Conservation (phyloP, 2,329 filamentous ascomycete genomes). For the Diplodia scrobiculata region DNA sequence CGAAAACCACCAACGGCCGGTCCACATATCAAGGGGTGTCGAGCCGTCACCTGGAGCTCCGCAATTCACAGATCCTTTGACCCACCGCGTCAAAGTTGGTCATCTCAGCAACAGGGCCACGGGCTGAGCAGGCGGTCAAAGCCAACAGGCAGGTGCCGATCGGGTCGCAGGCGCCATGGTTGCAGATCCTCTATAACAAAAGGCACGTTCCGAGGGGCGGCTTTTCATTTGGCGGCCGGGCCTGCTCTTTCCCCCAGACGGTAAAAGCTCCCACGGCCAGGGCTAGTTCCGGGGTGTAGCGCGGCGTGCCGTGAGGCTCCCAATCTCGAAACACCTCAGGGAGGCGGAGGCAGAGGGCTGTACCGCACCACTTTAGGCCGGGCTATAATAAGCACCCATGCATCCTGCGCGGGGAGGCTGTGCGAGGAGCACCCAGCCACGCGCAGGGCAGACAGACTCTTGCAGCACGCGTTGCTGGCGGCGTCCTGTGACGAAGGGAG, state of each 20-base stretch:
- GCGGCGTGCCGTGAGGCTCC: neutral
- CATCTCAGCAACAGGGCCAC: slow-evolving; percentile 12
- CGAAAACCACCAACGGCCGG: slow-evolving; percentile 8
- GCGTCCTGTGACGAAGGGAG: neutral
- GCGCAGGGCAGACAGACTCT: neutral
- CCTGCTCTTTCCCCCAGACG: neutral
- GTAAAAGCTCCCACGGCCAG: neutral
- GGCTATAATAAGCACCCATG: neutral
- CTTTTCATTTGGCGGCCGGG: neutral
- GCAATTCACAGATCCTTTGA: slow-evolving; percentile 20
- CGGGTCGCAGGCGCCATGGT: slow-evolving; percentile 1
- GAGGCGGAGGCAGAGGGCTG: neutral
- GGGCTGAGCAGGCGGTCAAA: slow-evolving; percentile 19
- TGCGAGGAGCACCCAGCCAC: neutral
- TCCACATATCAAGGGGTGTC: slow-evolving; percentile 22
- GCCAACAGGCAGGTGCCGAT: slow-evolving; percentile 21
- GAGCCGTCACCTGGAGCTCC: slow-evolving; percentile 10
- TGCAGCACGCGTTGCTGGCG: neutral
- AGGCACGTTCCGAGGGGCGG: neutral
- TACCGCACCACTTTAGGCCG: neutral
- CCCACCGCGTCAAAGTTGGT: slow-evolving; percentile 9
- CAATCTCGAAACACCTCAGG: neutral
- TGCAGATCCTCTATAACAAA: slow-evolving; percentile 13
- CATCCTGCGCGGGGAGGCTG: neutral
- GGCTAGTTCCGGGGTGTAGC: neutral